phyloP scores from a whole-genome alignment of 257 asterid species.

The Rehmannia glutinosa region DNA sequence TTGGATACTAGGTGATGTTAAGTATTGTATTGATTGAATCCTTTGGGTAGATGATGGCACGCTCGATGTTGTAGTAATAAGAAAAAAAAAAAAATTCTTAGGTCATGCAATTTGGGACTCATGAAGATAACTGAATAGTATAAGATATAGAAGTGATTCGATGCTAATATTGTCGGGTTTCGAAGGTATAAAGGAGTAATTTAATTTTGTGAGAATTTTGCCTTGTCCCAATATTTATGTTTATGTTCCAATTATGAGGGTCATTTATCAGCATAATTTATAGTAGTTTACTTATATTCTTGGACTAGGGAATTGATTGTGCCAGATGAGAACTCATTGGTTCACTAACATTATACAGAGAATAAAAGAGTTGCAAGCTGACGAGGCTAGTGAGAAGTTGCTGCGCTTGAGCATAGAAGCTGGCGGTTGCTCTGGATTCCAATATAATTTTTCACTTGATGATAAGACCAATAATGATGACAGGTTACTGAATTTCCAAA shows the following conservation, averaged over 20 bases:
- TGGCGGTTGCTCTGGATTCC: constrained; percentile 99
- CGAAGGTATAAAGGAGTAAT: background rate
- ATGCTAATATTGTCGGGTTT: background rate
- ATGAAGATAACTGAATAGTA: background rate
- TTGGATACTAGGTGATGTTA: background rate
- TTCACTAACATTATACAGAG: constrained; percentile 35
- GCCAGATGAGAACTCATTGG: constrained; percentile 2
- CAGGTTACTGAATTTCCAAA: constrained; percentile 41
- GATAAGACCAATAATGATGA: constrained; percentile 70
- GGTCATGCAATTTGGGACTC: background rate
- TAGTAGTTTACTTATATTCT: background rate
- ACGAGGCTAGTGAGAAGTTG: constrained; percentile 56
- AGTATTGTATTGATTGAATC: constrained; percentile 6
- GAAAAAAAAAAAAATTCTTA: background rate
- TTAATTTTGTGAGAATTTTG: background rate
- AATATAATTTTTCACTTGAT: constrained; percentile 79
- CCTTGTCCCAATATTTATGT: background rate
- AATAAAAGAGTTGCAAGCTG: constrained; percentile 81
- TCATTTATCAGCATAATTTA: background rate
- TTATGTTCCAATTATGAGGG: background rate
- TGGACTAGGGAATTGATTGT: background rate
- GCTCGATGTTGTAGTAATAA: background rate
- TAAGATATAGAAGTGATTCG: background rate
- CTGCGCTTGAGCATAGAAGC: constrained; percentile 91
- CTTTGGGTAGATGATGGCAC: background rate